Evolutionary conservation across 106 monocot species (phyloP).

Genomic region (Triglochin maritima): DNA sequence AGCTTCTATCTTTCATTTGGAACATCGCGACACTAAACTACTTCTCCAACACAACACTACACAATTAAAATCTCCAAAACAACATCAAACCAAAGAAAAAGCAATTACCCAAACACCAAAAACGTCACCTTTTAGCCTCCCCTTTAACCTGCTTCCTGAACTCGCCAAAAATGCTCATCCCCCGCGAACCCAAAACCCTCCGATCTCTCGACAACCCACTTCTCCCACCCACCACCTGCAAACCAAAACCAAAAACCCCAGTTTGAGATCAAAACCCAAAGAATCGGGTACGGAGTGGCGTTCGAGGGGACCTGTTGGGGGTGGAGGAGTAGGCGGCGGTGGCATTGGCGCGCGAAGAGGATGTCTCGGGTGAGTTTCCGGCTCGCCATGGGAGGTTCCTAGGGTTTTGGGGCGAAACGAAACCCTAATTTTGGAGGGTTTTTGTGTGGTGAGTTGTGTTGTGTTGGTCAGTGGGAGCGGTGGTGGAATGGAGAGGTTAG

Average conservation of each 20-base stretch:
- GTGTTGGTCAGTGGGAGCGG: too few relatives aligned
- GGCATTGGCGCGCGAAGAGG: conserved; percentile 5
- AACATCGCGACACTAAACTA: not conserved
- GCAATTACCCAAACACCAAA: not conserved
- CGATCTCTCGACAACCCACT: conserved; percentile 5
- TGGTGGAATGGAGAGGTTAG: too few relatives aligned
- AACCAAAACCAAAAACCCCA: not conserved
- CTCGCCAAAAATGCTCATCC: conserved; percentile 76
- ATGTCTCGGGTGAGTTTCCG: conserved; percentile 20
- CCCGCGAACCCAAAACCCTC: conserved; percentile 26
- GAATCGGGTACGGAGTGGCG: not conserved
- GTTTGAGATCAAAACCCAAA: not conserved
- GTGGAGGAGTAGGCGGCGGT: not conserved
- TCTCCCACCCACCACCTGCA: conserved; percentile 4
- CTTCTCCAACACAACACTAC: not conserved
- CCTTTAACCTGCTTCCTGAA: conserved; percentile 84
- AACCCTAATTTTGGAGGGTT: not conserved
- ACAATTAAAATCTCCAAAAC: not conserved
- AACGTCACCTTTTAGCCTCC: conserved; percentile 56
- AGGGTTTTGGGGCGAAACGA: not conserved
- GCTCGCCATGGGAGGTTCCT: conserved; percentile 11
- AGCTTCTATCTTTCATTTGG: not conserved
- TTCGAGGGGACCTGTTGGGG: conserved; percentile 1
- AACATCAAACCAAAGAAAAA: not conserved
- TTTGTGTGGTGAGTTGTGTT: too few relatives aligned